These are phyloP conservation scores for Saturnispora dispora DNA, from an alignment of 805 yeast genomes.

Conservation along the genomic window DNA sequence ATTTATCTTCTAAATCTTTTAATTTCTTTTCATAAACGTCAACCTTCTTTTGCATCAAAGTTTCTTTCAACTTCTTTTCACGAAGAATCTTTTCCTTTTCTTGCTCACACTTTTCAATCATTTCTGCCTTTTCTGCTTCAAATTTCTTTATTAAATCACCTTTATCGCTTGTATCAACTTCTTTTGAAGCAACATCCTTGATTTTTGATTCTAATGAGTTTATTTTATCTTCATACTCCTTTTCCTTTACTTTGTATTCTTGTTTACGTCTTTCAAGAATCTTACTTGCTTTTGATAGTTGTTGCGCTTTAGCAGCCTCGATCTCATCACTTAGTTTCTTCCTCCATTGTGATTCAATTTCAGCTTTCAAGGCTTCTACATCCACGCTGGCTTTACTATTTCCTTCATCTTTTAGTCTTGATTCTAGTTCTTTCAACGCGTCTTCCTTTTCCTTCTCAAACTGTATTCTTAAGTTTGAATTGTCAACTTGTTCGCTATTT, in stretches of 20 bases:
- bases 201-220: conserved; percentile 16
- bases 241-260: conserved; percentile 29
- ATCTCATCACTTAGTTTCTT: conserved; percentile 25
- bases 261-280: conserved; percentile 29
- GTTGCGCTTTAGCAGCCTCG: conserved; percentile 29
- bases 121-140: conserved; percentile 16
- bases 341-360: conserved; percentile 23
- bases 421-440: conserved; percentile 15
- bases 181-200: conserved; percentile 1
- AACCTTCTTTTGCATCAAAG: conserved; percentile 44
- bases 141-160: conserved; percentile 7
- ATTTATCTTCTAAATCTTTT: conserved; percentile 14
- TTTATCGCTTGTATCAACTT: not conserved
- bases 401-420: conserved; percentile 14
- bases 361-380: conserved; percentile 13
- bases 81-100: conserved; percentile 35
- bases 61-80: conserved; percentile 50
- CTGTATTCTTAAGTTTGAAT: conserved; percentile 10
- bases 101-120: conserved; percentile 16
- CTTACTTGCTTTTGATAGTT: conserved; percentile 30
- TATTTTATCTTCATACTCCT: conserved; percentile 19
- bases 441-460: conserved; percentile 16
- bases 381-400: not conserved
- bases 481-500: not conserved
- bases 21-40: conserved; percentile 39